phyloP scores from a whole-genome alignment of 2,329 filamentous ascomycete genomes.

The Exophiala xenobiotica region DNA sequence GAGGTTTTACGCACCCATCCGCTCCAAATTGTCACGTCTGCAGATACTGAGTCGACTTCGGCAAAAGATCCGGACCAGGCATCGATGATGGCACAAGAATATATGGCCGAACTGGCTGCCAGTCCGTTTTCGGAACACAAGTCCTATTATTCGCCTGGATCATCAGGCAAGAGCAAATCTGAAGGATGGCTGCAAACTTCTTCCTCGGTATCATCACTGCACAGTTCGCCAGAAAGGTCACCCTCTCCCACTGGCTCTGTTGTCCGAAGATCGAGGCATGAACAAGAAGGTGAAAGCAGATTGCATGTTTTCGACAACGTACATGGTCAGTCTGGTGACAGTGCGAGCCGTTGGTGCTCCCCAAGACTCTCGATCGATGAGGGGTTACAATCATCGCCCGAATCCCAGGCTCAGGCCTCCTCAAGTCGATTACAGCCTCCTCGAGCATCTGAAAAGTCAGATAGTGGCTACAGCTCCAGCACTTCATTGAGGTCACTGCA shows the following conservation, averaged over 20 bases:
- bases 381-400: conserved; percentile 20
- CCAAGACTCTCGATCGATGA: conserved; percentile 8
- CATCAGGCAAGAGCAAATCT: conserved; percentile 14
- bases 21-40: conserved; percentile 7
- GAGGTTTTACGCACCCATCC: not conserved
- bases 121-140: conserved; percentile 22
- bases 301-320: not conserved
- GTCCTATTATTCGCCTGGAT: conserved; percentile 10
- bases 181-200: conserved; percentile 16
- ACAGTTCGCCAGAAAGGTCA: conserved; percentile 3
- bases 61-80: conserved; percentile 12
- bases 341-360: conserved; percentile 15
- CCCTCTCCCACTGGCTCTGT: conserved; percentile 20
- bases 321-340: conserved; percentile 3
- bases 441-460: conserved; percentile 21
- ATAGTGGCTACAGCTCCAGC: conserved; percentile 32
- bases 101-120: conserved; percentile 27
- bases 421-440: conserved; percentile 8
- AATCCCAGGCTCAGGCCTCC: conserved; percentile 18
- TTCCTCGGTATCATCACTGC: conserved; percentile 9
- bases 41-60: not conserved
- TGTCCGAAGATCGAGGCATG: conserved; percentile 9
- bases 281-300: not conserved
- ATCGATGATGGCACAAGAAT: conserved; percentile 27
- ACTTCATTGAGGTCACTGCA: conserved; percentile 24